Evolutionary conservation across 768 basidiomycete genomes (phyloP), one percentile per base, ranked within the genome.

Genomic region (Termitomyces sp.): DNA sequence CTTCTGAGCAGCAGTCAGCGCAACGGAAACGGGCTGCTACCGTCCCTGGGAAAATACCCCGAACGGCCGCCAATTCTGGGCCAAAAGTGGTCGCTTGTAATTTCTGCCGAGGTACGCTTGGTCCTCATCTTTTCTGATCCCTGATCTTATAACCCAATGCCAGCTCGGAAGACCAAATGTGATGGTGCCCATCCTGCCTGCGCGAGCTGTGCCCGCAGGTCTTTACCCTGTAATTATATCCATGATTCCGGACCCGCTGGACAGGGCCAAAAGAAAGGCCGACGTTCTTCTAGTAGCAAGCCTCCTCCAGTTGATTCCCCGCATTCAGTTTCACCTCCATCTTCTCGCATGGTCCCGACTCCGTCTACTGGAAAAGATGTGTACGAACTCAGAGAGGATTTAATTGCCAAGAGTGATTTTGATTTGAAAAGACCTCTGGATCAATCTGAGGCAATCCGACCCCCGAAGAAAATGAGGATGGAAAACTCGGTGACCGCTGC

Each of bases 61-160:
- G 84, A 60, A 77, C 79, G 64, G 71, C 76, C 49, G 82, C 83
- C 37, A 85, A 78, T 56, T 87, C 87, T 50, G 90, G 90, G 11
- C 88, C 89, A 46, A 92, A 92, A 66, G 87, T 91, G 12, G 89
- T 93, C 23, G 91, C 91, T 15, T 93, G 91, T 71, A 91, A 92
- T 70, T 90, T 90, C 67, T 93, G 91, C 71, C 81, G 91, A 76
- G 89, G 91, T 91, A 65, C 43, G 45, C 21, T 44, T 35, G 44
- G 21, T 38, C 44, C 30, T 35, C 50, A 35, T 60, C 48, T 50
- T 40, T 50, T 23, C 40, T 50, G 45, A 50, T 26, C 23, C 15
- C 23, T 48, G 53, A 43, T 30, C 48, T 50, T 46, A 44, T 50
- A 58, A 30, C n/a, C 37, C 28, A 30, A n/a, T 40, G 28, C 5